Base-by-base conservation (phyloP, 345 rosid species). In the Sisymbrium altissimum region DNA sequence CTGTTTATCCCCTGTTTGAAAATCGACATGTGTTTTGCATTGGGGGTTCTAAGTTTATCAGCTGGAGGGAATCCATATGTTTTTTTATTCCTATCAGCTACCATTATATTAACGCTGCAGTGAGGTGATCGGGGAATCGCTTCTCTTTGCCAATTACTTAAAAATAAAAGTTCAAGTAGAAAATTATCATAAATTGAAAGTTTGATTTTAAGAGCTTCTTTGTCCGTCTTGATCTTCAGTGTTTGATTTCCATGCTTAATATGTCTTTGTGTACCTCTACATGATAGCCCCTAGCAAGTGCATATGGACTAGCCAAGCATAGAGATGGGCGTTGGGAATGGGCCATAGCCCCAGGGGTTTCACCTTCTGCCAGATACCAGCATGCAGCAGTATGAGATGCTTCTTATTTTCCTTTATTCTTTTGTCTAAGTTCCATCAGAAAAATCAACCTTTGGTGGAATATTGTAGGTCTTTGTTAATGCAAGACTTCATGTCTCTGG, bases 321-420 rank as follows among this genome's bases (percentile, higher is more conserved):
- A 88, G 97, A 81, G 99, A 95, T 84, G 99, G 99, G 50, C 99
- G 99, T 64, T 95, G 99, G 99, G 99, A 95, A 80, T 95, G 99
- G 99, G 99, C 99, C 61, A 95, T 95, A 64, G 99, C 98, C 75
- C 99, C 99, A 57, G 98, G 99, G 69, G 97, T 95, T 19, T 92
- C 99, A 17, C 99, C 98, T 48, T 95, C 99, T 59, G 79, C 98
- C 65, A 90, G 99, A 95, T 95, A 95, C 81, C 99, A 95, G 74
- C 99, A 95, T 83, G 99, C 99, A 81, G 97, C 99, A 39, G 99
- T 95, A 82, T 59, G 97, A 74, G 66, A 83, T 77, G 0, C 23
- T 75, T 53, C 27, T 43, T 70, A 64, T 29, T 53, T 35, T 67
- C 54, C 63, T 12, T 13, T 38, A 54, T 45, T 70, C 15, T n/a